These are phyloP conservation scores for Moesziomyces globuligerus DNA, from an alignment of 1,284 basidiomycete genomes.

Conservation along the genomic window DNA sequence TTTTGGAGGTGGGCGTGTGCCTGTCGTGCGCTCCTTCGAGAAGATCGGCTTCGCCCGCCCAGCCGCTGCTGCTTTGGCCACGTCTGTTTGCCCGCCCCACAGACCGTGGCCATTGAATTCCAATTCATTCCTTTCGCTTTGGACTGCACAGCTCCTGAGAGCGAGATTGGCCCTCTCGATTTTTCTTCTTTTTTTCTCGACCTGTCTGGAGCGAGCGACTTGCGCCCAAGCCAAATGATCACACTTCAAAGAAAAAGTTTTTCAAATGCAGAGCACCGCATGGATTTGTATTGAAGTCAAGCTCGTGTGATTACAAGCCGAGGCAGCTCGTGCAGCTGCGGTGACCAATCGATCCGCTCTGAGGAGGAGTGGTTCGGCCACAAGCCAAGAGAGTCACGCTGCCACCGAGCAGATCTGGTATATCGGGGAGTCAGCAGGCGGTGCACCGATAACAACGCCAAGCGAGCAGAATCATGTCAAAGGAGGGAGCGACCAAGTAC, in stretches of 20 bases:
- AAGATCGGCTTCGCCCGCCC: conserved; percentile 26
- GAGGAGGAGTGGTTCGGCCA: too few relatives aligned
- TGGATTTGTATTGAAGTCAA: not conserved
- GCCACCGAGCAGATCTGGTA: too few relatives aligned
- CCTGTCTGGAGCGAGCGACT: too few relatives aligned
- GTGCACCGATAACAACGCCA: not conserved
- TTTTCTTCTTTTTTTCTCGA: too few relatives aligned
- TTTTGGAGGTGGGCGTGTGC: not conserved
- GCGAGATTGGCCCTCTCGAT: too few relatives aligned
- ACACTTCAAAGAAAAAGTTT: not conserved
- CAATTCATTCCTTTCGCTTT: too few relatives aligned
- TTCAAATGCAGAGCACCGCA: not conserved
- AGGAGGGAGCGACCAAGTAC: too few relatives aligned
- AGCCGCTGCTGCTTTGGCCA: too few relatives aligned
- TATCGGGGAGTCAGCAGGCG: not conserved
- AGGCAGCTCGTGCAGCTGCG: not conserved
- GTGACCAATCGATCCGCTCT: not conserved
- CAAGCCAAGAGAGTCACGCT: too few relatives aligned
- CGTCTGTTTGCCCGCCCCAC: not conserved
- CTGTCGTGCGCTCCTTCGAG: conserved; percentile 11
- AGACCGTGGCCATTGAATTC: not conserved
- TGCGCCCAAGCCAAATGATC: too few relatives aligned
- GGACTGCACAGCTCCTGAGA: too few relatives aligned
- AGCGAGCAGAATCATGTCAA: too few relatives aligned
- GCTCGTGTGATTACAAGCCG: not conserved